Evolutionary conservation across 78 protist species (phyloP).

Genomic region (Andalucia godoyi): DNA sequence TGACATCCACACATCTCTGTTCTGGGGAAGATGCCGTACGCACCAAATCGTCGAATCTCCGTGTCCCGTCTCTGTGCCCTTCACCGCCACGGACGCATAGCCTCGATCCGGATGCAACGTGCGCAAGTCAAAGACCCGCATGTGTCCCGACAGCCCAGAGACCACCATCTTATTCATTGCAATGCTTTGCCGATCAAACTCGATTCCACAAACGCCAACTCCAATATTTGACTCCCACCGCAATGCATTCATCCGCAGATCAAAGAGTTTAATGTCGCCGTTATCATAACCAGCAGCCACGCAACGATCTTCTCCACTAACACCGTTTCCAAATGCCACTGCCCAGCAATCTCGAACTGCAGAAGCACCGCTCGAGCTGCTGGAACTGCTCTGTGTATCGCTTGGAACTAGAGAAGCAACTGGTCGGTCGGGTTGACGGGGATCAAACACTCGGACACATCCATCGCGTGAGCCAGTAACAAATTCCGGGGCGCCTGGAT

Average conservation of each 20-base stretch:
- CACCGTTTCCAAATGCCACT: conserved; percentile 48
- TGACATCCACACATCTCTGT: conserved; percentile 43
- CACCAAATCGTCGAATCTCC: conserved; percentile 70
- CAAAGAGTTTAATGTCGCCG: conserved; percentile 70
- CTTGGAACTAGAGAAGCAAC: conserved; percentile 33
- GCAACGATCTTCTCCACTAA: conserved; percentile 15
- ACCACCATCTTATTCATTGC: conserved; percentile 44
- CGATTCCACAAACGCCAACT: conserved; percentile 46
- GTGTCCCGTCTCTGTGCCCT: background rate
- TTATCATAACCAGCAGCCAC: conserved; percentile 60
- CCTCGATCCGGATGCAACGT: conserved; percentile 30
- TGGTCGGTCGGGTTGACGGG: conserved; percentile 35
- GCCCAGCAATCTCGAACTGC: conserved; percentile 59
- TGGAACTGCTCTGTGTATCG: background rate
- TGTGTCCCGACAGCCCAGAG: conserved; percentile 30
- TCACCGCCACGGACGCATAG: conserved; percentile 18
- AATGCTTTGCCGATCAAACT: conserved; percentile 52
- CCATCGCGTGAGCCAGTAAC: conserved; percentile 62
- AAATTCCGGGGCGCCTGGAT: conserved; percentile 62
- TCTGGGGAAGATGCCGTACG: conserved; percentile 44
- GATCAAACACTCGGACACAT: conserved; percentile 49
- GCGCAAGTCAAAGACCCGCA: conserved; percentile 25
- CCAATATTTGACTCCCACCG: conserved; percentile 38
- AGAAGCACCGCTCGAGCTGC: background rate
- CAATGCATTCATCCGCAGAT: conserved; percentile 23